Base-by-base conservation (phyloP, 495 filamentous ascomycete genomes). In the Trichoderma asperelloides region DNA sequence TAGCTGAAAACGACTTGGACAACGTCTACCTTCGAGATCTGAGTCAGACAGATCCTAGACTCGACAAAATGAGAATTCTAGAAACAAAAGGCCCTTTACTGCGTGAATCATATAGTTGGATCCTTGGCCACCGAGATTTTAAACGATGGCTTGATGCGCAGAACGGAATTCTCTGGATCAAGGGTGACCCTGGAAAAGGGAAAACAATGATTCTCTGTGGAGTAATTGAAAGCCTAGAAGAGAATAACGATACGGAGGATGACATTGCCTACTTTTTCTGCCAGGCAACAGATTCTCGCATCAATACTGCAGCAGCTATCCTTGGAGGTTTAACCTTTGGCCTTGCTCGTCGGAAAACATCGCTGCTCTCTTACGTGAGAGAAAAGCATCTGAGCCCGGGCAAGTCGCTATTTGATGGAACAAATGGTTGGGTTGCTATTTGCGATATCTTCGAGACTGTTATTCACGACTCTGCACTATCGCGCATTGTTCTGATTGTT, bases 141-240 rank as follows among this genome's bases (percentile, higher is more conserved):
- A 69, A 69, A 55, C 47, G 68, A 75, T 51, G 74, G 75, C 66
- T 39, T 66, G 15, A 33, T 18, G 60, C 3, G 7, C 7, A 27
- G 23, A 25, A 37, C 3, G 23, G 11, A 3, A 9, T 13, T 9
- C 55, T 78, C 74, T 75, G 49, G 78, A 78, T 23, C 81, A 74
- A 63, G 78, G n/a, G n/a, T n/a, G n/a, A n/a, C n/a, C n/a, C n/a
- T n/a, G n/a, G n/a, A n/a, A n/a, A n/a, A n/a, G n/a, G 80, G 12
- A 82, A 82, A 70, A 81, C 79, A n/a, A 83, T 83, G 80, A 74
- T 82, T 1, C 47, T 82, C 41, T 76, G 72, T 23, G 77, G 76
- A 28, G 72, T 81, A 51, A 77, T 80, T 57, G 68, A 78, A 40
- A 64, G 78, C n/a, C 69, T 80, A 21, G 65, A 68, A 21, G 7